Evolutionary conservation across 805 yeast species (phyloP).

Genomic region (Zygotorulaspora sp.): DNA sequence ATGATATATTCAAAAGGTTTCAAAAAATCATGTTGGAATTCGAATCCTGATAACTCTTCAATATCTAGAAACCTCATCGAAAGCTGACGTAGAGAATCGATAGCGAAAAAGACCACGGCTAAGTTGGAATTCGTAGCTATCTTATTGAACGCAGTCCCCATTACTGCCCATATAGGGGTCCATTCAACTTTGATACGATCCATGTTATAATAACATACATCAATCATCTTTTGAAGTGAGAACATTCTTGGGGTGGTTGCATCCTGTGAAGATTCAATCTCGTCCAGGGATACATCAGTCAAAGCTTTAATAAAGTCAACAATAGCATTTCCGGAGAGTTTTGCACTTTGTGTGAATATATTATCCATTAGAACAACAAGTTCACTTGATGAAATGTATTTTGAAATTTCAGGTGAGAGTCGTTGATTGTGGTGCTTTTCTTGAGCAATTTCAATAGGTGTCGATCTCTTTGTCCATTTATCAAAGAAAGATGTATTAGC

Average conservation of each 20-base stretch:
- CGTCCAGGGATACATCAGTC: constrained; percentile 82
- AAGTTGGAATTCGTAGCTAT: constrained; percentile 78
- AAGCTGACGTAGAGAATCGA: constrained; percentile 89
- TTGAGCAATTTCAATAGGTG: constrained; percentile 64
- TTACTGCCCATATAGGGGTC: constrained; percentile 91
- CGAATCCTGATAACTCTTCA: constrained; percentile 92
- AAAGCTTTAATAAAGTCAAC: constrained; percentile 82
- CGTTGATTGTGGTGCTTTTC: constrained; percentile 69
- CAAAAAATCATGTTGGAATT: constrained; percentile 89
- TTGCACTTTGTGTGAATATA: constrained; percentile 77
- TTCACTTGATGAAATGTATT: constrained; percentile 57
- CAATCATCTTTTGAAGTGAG: constrained; percentile 91
- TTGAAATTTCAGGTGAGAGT: constrained; percentile 53
- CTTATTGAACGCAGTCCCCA: constrained; percentile 83
- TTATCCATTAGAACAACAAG: constrained; percentile 78
- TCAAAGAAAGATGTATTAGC: constrained; percentile 47
- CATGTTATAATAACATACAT: constrained; percentile 97
- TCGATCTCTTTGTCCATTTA: constrained; percentile 49
- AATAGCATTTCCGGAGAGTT: constrained; percentile 77
- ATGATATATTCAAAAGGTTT: constrained; percentile 84
- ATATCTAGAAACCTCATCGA: constrained; percentile 88
- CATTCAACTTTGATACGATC: constrained; percentile 92
- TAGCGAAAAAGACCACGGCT: constrained; percentile 79
- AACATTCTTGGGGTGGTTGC: constrained; percentile 83
- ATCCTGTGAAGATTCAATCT: constrained; percentile 81